These are phyloP conservation scores for Penicillium fuscoglaucum DNA, from an alignment of 2,329 filamentous ascomycete genomes.

Conservation along the genomic window DNA sequence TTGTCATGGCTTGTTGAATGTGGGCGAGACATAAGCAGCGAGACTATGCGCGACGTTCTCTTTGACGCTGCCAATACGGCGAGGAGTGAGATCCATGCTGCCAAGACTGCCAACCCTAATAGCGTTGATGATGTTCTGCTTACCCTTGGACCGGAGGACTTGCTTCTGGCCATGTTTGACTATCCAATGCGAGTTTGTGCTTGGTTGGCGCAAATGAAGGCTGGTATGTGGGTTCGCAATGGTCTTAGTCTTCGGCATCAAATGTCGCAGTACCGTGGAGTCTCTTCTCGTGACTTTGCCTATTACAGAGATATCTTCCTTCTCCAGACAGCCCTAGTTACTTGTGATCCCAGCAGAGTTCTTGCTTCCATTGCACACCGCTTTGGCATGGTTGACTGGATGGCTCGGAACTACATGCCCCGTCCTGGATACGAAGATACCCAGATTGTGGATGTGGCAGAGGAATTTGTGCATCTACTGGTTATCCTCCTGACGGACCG, in stretches of 20 bases:
- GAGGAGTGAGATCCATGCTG: conserved; percentile 56
- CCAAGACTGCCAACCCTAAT: conserved; percentile 50
- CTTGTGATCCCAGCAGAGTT: conserved; percentile 79
- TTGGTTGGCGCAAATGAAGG: conserved; percentile 97
- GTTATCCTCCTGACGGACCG: conserved; percentile 90
- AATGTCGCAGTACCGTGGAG: conserved; percentile 87
- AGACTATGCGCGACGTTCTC: conserved; percentile 67
- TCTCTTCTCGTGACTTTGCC: conserved; percentile 84
- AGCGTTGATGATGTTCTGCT: conserved; percentile 61
- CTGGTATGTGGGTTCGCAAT: conserved; percentile 97
- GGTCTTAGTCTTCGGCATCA: conserved; percentile 94
- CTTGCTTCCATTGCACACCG: conserved; percentile 88
- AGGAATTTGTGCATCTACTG: conserved; percentile 92
- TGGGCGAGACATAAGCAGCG: conserved; percentile 70
- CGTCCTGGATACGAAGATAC: conserved; percentile 76
- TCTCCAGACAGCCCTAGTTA: conserved; percentile 83
- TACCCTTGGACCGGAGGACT: conserved; percentile 64
- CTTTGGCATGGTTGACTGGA: conserved; percentile 85
- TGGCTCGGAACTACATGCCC: conserved; percentile 76
- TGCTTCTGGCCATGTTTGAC: conserved; percentile 85
- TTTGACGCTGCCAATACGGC: conserved; percentile 65
- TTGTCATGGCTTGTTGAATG: conserved; percentile 94
- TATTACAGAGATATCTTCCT: conserved; percentile 95
- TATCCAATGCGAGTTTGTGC: conserved; percentile 90
- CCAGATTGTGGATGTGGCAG: conserved; percentile 88